Evolutionary conservation across 345 rosid genomes (phyloP), one percentile per base, ranked within the genome.

Genomic region (Brassica cretica): DNA sequence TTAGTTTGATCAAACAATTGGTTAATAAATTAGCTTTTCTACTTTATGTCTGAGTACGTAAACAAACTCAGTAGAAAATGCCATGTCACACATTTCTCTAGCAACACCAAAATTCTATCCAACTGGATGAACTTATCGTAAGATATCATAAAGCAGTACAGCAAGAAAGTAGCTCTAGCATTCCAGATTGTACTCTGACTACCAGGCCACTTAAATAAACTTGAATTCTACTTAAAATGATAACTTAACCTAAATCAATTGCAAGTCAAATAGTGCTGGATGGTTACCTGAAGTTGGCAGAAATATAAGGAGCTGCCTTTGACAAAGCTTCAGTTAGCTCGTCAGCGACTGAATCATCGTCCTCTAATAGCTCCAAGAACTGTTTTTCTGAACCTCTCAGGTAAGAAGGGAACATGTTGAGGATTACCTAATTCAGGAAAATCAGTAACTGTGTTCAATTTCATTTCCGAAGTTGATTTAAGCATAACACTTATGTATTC

Each of bases 351-450:
- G 78, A 75, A 72, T 80, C 85, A 77, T 84, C 79, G 77, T 86
- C 86, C 81, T 89, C 79, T 37, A 92, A 69, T 66, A 89, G 77
- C 77, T 73, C 33, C 67, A 30, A 70, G 63, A 91, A 85, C 85
- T 84, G 78, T 72, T 66, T 73, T 82, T 94, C 98, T 53, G 88
- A 84, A 81, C 95, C 97, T 83, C 90, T 86, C 80, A 92, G 71
- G 75, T 92, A 88, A 56, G 82, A 74, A 29, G 98, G 98, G 84
- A 88, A 91, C 76, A 70, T 75, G 78, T 77, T 83, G 85, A 87
- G 79, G 74, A 92, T 87, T 46, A 82, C 89, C 98, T 94, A 72
- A 51, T 64, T 67, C 68, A 55, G 70, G 41, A 65, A 65, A 55
- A 74, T 33, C 19, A 68, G 64, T 65, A 65, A 58, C 15, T 65